Base-by-base conservation (phyloP, 192 early-diverging fungal genomes). In the Jimgerdemannia lactiflua region DNA sequence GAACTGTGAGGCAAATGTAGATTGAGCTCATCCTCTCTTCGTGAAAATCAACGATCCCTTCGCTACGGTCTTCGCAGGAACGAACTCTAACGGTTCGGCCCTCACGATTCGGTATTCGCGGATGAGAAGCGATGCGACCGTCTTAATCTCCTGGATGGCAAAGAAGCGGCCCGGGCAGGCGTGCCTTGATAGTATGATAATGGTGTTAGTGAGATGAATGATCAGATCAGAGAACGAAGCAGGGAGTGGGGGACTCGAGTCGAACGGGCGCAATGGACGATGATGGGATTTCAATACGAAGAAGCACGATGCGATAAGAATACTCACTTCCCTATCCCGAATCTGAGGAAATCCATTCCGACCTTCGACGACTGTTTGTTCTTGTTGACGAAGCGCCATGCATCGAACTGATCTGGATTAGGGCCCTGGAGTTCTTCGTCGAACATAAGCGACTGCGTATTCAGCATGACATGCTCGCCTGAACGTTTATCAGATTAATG, bases 101-200 rank as follows among this genome's bases (percentile, higher is more conserved):
- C 74, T 19, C 3, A 41, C 40, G 2, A 80, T 20, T 18, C 72
- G 72, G 74, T 83, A 86, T 65, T 74, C 78, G 17, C 78, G 72
- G 6, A 86, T 75, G 0, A 86, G 42, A 40, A 83, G 72, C 68
- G 11, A 83, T 67, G n/a, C n/a, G n/a, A n/a, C n/a, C 3, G 78
- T 80, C 73, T 82, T 81, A 43, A 86, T 74, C 20, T 86, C 82
- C 40, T 83, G 85, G 41, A 86, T 74, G 29, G 85, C 85, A 72
- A 86, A 77, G 44, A 80, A 80, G 2, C 85, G 85, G n/a, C 85
- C 85, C 42, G 85, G 85, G 64, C 85, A 86, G n/a, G 82, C 80
- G 69, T 80, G 80, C 69, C n/a, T n/a, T n/a, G n/a, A n/a, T n/a
- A n/a, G n/a, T n/a, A n/a, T n/a, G n/a, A n/a, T n/a, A n/a, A n/a